Evolutionary conservation across 768 basidiomycete genomes (phyloP).

Genomic region (Paxillus rubicundulus): DNA sequence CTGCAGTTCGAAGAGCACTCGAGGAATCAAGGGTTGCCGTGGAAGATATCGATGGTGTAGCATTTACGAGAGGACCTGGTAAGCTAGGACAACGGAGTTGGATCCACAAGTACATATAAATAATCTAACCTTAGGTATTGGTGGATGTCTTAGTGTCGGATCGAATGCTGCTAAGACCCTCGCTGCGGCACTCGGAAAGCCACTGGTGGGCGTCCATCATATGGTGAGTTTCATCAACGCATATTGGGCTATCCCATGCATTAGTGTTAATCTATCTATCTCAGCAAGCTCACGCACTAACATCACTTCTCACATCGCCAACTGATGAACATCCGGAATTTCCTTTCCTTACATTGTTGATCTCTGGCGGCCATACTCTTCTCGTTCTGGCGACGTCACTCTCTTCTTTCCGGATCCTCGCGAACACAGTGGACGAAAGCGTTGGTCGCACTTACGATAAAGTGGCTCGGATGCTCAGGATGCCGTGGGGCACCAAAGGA

Average conservation of each 20-base stretch:
- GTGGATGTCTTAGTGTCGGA: constrained; percentile 75
- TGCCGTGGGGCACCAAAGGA: constrained; percentile 62
- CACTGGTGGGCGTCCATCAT: constrained; percentile 88
- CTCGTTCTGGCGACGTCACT: constrained; percentile 69
- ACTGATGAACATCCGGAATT: constrained; percentile 49
- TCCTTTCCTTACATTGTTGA: constrained; percentile 85
- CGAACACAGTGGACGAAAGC: constrained; percentile 70
- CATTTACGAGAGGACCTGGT: constrained; percentile 90
- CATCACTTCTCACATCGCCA: constrained; percentile 64
- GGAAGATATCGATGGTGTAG: constrained; percentile 77
- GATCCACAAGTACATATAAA: constrained; percentile 3
- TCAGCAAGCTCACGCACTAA: constrained; percentile 92
- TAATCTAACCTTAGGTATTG: constrained; percentile 52
- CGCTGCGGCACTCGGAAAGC: constrained; percentile 74
- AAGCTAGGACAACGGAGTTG: constrained; percentile 8
- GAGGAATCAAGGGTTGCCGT: constrained; percentile 57
- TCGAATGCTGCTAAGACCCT: constrained; percentile 83
- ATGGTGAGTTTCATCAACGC: constrained; percentile 59
- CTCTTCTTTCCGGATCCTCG: constrained; percentile 62
- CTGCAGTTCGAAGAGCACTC: constrained; percentile 67
- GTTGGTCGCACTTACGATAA: constrained; percentile 86
- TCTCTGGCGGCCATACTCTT: constrained; percentile 95
- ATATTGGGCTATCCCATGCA: background rate
- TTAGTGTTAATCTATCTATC: background rate
- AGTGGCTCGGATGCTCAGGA: constrained; percentile 63